Evolutionary conservation across 148 eudicot genomes (phyloP).

Genomic region (Cornus controversa): DNA sequence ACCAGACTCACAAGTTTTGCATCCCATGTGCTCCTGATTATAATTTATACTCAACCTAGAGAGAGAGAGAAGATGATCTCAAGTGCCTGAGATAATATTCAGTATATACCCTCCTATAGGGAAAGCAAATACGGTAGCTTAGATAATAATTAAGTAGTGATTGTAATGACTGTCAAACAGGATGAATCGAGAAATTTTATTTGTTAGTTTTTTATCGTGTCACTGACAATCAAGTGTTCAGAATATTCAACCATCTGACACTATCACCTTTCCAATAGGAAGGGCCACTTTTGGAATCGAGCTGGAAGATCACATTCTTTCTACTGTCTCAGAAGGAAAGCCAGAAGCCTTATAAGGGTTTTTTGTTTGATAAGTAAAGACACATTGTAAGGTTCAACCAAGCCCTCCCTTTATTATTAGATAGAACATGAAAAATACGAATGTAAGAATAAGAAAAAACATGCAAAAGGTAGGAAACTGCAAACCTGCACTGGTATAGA

Average conservation of each 20-base stretch:
- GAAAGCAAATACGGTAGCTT: not conserved
- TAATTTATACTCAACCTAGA: not conserved
- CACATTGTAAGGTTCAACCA: not conserved
- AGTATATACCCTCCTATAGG: not conserved
- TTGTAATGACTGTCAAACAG: not conserved
- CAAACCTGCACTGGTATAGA: constrained; percentile 92
- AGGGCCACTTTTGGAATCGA: not conserved
- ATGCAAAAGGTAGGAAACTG: not conserved
- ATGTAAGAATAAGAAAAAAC: not conserved
- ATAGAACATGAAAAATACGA: not conserved
- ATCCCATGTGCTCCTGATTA: not conserved
- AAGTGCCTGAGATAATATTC: not conserved
- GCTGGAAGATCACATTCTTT: not conserved
- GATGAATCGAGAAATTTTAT: not conserved
- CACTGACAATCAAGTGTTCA: constrained; percentile 5
- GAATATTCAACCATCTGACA: not conserved
- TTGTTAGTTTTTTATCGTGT: not conserved
- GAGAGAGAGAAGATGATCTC: not conserved
- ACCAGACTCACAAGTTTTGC: not conserved
- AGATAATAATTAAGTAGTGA: not conserved
- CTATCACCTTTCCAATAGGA: too few species aligned
- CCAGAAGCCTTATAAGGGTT: not conserved
- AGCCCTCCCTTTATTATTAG: not conserved
- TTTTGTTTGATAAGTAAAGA: too few species aligned
- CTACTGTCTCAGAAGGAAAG: not conserved